Base-by-base conservation (phyloP, 345 rosid genomes). In the Turnera subulata region DNA sequence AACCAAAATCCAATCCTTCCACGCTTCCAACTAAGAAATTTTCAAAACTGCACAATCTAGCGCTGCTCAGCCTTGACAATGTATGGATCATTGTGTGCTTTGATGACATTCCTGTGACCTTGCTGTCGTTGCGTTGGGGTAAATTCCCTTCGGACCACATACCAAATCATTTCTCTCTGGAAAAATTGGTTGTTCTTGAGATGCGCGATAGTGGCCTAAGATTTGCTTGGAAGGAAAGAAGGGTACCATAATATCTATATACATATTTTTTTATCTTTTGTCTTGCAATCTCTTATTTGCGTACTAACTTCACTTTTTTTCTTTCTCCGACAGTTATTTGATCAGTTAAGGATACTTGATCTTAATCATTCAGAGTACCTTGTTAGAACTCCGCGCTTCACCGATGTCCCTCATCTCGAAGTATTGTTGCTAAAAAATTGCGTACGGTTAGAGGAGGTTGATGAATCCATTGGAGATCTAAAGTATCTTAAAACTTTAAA, bases 371-470 rank as follows among this genome's bases (percentile, higher is more conserved):
- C 50, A 9, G 20, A 44, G 16, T 2, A 11, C 39, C 45, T 70
- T n/a, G 35, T 50, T 0, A 53, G 1, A 19, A 66, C 59, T 2
- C 73, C 73, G 1, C 32, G 63, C 43, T 58, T 70, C 24, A 43
- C 33, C 3, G 45, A 46, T 1, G 38, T 57, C 29, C 57, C 52
- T 15, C 20, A 20, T 38, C 67, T 70, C 2, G 66, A 70, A 68
- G 58, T n/a, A 50, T 29, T 75, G 61, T 46, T 49, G 14, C 64
- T 66, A 13, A 23, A 63, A 59, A 63, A 55, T 6, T 70, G 79
- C 52, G 29, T 5, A 11, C 46, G 23, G 0, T 53, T 74, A 45
- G 32, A 33, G n/a, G 6, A 46, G 25, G 14, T 69, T 19, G 64
- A 61, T n/a, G 44, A 16, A 44, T 35, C 39, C 39, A 35, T 35